Percentiles rank a stretch among this genome's conserved stretches.
phyloP scores from a whole-genome alignment of 768 basidiomycete genomes.

The Suillus alpinus region DNA sequence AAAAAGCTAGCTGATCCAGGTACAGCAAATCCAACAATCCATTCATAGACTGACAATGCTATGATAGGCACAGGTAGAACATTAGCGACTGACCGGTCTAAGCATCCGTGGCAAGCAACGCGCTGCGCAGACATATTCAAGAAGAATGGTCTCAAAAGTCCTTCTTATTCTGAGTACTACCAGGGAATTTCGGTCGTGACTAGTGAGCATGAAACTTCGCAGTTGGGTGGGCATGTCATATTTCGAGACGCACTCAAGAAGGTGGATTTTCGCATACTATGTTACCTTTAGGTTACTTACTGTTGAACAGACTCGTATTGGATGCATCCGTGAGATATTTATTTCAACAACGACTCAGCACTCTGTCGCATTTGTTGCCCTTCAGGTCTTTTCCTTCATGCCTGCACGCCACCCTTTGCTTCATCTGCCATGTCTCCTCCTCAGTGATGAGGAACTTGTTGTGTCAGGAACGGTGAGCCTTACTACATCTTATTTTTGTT shows the following conservation, averaged over 20 bases:
- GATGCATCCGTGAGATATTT: slow-evolving; percentile 4
- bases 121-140: not conserved
- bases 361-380: not conserved
- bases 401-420: not conserved
- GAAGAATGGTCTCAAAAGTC: not conserved
- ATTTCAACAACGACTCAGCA: not conserved
- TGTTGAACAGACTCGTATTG: not conserved
- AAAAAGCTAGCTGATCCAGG: not conserved
- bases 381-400: not conserved
- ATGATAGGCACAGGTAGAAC: not conserved
- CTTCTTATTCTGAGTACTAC: not conserved
- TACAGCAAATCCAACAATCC: not conserved
- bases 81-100: not conserved
- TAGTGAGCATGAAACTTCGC: not conserved
- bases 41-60: not conserved
- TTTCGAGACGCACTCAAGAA: not conserved
- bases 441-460: not conserved
- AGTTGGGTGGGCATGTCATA: not conserved
- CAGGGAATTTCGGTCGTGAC: not conserved
- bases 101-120: not conserved
- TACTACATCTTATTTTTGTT: not conserved
- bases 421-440: not conserved
- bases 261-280: not conserved
- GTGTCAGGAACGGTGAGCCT: slow-evolving; percentile 1
- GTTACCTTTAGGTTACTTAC: too few species aligned